Evolutionary conservation across 73 alveolate species (phyloP), one percentile per base, ranked within the genome.

Genomic region (Stentor coeruleus): DNA sequence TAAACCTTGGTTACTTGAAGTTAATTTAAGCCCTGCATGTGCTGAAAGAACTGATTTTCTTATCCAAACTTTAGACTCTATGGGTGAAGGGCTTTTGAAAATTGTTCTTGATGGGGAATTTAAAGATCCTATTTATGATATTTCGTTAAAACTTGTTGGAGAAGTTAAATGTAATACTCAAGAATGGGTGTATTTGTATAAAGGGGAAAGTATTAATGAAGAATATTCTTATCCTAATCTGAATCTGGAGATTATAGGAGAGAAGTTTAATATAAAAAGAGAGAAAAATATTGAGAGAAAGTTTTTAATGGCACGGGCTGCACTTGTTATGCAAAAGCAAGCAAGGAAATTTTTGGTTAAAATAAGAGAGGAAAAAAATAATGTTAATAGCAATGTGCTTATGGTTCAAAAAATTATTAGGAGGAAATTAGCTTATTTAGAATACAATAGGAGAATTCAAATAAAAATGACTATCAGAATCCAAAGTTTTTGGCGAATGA

Each of bases 11-110:
- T 85, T 91, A 14, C 74, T 91, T 0, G 97, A 91, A 72, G 95
- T 84, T 3, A 91, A 91, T 40, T 83, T 91, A 76, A 89, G 95
- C 20, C 97, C 97, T 2, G 97, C 97, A 2, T 91, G 97, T 77
- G 88, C 93, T 0, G 93, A 91, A 74, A 85, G 97, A 55, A 89
- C 93, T 59, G 87, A 87, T 40, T 91, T 85, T 82, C 76, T 91
- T 3, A 49, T 93, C 0, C 86, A 91, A 39, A 89, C 88, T 88
- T 87, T 89, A 4, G 81, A 86, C 57, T 79, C 75, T 28, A 91
- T 91, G 97, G 76, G 89, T 1, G 93, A 90, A 35, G 95, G 95
- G 11, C 28, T 90, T 39, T 77, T 90, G 26, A 85, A 88, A 20
- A 75, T 86, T 58, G 59, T 90, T 14, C 89, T 86, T 59, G 75